Percentiles rank a stretch among this genome's conserved stretches.
These are phyloP conservation scores for Penicillium sp. DNA, from an alignment of 2,329 filamentous ascomycete genomes.

Conservation along the genomic window DNA sequence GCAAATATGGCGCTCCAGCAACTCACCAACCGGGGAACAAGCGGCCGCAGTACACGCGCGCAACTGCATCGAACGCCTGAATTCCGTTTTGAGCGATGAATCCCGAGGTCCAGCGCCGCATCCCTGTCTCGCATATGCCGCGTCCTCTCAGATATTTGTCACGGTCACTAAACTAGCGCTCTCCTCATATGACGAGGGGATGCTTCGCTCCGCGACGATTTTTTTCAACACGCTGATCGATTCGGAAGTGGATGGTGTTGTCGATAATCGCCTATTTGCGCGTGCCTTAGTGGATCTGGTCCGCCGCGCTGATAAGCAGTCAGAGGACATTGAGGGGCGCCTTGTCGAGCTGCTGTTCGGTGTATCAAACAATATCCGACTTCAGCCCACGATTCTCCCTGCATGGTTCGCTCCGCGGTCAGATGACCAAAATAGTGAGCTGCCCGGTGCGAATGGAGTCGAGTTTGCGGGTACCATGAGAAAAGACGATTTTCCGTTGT, in stretches of 20 bases:
- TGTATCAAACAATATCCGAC: slow-evolving; percentile 91
- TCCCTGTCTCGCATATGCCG: slow-evolving; percentile 86
- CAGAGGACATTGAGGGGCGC: slow-evolving; percentile 81
- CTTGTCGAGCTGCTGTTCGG: slow-evolving; percentile 94
- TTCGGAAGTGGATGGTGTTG: slow-evolving; percentile 93
- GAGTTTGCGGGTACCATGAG: slow-evolving; percentile 84
- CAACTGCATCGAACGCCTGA: slow-evolving; percentile 60
- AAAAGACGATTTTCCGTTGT: slow-evolving; percentile 91
- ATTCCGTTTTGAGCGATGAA: slow-evolving; percentile 81
- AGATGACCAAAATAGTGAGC: slow-evolving; percentile 43
- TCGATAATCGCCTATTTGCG: slow-evolving; percentile 85
- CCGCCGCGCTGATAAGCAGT: slow-evolving; percentile 69
- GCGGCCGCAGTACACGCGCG: slow-evolving; percentile 57
- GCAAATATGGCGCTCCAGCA: slow-evolving; percentile 66
- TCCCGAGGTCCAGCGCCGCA: slow-evolving; percentile 86
- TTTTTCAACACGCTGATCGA: slow-evolving; percentile 93
- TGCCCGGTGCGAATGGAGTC: slow-evolving; percentile 57
- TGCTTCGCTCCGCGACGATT: slow-evolving; percentile 81
- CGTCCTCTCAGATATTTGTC: slow-evolving; percentile 85
- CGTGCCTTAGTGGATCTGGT: slow-evolving; percentile 85
- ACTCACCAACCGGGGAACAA: slow-evolving; percentile 56
- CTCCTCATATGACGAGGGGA: slow-evolving; percentile 80
- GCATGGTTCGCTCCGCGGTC: slow-evolving; percentile 82
- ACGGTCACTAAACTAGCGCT: slow-evolving; percentile 88
- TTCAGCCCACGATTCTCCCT: slow-evolving; percentile 83